Conservation (phyloP, 768 basidiomycete species). For the Termitomyces eurrhizus region DNA sequence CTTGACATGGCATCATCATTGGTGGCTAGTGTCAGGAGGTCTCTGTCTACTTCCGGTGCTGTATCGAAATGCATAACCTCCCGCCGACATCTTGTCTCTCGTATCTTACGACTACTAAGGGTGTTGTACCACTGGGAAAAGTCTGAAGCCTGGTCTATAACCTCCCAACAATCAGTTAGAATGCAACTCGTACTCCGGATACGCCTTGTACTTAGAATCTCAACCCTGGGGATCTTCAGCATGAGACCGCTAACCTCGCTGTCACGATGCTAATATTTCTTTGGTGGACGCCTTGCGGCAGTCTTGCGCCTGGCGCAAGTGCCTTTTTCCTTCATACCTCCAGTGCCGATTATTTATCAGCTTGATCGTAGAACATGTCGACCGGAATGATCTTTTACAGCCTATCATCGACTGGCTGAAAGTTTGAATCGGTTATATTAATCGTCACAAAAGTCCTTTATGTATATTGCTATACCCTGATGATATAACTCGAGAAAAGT, state of each 20-base stretch:
- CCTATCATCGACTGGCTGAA: slow-evolving; percentile 22
- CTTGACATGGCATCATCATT: slow-evolving; percentile 31
- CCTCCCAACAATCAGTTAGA: slow-evolving; percentile 29
- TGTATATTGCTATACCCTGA: background rate
- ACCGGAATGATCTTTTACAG: slow-evolving; percentile 26
- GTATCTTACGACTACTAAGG: slow-evolving; percentile 30
- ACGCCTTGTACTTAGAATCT: slow-evolving; percentile 25
- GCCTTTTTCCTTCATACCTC: background rate
- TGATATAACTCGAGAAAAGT: slow-evolving; percentile 6
- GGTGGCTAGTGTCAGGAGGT: slow-evolving; percentile 15
- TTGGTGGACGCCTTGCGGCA: slow-evolving; percentile 25
- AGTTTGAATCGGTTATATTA: slow-evolving; percentile 22
- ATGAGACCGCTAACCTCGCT: slow-evolving; percentile 46
- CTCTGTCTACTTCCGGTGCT: background rate
- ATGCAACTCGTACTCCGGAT: slow-evolving; percentile 27
- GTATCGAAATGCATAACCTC: slow-evolving; percentile 20
- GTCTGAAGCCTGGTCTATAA: slow-evolving; percentile 26
- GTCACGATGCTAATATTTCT: slow-evolving; percentile 39
- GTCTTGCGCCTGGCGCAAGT: slow-evolving; percentile 27
- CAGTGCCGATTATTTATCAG: slow-evolving; percentile 9
- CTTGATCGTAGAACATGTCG: slow-evolving; percentile 29
- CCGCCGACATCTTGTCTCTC: slow-evolving; percentile 21
- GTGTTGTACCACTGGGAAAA: slow-evolving; percentile 29
- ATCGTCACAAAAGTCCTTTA: slow-evolving; percentile 2
- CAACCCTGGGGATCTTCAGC: slow-evolving; percentile 30